Evolutionary conservation across 352 stramenopile genomes (phyloP).

Genomic region (Phytophthora chlamydospora): DNA sequence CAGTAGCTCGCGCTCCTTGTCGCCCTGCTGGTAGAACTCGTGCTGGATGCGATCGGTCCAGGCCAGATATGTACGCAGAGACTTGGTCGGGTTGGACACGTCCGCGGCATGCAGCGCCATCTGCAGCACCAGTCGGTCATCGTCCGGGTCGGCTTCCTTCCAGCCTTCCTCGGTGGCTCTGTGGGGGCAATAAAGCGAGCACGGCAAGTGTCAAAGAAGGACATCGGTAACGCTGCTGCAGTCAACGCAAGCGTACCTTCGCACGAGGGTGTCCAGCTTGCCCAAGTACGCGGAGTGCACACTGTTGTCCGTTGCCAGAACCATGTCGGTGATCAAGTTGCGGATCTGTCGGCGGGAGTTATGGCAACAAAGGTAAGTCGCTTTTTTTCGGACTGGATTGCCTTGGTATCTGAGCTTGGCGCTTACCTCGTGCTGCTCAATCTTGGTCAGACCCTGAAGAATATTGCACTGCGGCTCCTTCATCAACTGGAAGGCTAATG

Average conservation of each 20-base stretch:
- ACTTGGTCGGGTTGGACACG: constrained; percentile 93
- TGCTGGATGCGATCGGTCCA: constrained; percentile 92
- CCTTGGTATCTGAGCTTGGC: not conserved
- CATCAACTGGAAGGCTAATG: constrained; percentile 80
- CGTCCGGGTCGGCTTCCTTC: constrained; percentile 63
- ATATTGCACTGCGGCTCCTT: constrained; percentile 75
- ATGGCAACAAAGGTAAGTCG: constrained; percentile 4
- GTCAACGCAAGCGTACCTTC: constrained; percentile 36
- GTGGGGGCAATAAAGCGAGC: not conserved
- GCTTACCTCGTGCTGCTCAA: constrained; percentile 77
- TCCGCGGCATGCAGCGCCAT: constrained; percentile 91
- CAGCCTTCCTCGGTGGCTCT: constrained; percentile 54
- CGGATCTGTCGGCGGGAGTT: constrained; percentile 42
- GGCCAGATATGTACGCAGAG: constrained; percentile 70
- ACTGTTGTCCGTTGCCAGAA: constrained; percentile 90
- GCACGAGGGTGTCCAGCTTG: constrained; percentile 79
- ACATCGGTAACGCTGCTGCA: not conserved
- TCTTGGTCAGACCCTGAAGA: constrained; percentile 69
- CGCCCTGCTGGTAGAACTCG: constrained; percentile 96
- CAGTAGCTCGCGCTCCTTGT: constrained; percentile 91
- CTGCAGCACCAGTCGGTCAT: constrained; percentile 75
- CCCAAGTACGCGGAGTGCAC: constrained; percentile 80
- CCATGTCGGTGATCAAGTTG: constrained; percentile 84
- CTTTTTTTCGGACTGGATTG: not conserved
- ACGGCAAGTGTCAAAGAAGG: not conserved